phyloP scores from a whole-genome alignment of 345 rosid species.

The Acer saccharum region DNA sequence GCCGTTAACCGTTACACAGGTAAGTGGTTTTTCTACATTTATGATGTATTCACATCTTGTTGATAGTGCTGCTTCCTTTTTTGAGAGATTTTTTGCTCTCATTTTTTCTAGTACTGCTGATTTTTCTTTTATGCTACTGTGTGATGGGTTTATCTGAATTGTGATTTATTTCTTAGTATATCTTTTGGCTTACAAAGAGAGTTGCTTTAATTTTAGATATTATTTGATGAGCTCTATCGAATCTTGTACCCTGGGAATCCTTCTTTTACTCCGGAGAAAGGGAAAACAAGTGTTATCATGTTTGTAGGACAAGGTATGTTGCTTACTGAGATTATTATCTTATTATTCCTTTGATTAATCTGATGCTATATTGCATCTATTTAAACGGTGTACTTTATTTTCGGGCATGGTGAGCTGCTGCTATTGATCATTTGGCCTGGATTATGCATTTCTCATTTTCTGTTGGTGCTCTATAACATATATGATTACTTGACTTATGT shows the following conservation, averaged over 20 bases:
- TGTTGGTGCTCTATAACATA: not conserved
- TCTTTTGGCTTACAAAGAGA: not conserved
- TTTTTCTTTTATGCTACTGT: not conserved
- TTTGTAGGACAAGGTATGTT: slow-evolving; percentile 88
- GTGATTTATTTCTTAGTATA: too few relatives aligned
- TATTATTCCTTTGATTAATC: not conserved
- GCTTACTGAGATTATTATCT: not conserved
- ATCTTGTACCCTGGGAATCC: slow-evolving; percentile 92
- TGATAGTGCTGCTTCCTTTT: not conserved
- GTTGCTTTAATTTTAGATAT: slow-evolving; percentile 49
- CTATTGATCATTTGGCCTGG: not conserved
- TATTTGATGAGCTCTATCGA: slow-evolving; percentile 81
- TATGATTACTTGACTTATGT: not conserved
- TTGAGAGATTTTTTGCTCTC: not conserved
- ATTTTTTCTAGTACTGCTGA: not conserved
- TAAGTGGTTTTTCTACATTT: not conserved
- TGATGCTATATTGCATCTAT: not conserved
- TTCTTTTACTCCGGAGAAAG: slow-evolving; percentile 76
- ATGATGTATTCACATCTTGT: not conserved
- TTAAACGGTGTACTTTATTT: not conserved
- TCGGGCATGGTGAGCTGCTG: not conserved
- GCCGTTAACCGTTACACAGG: not conserved
- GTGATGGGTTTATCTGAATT: not conserved
- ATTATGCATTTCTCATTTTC: not conserved
- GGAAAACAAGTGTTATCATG: slow-evolving; percentile 77